Evolutionary conservation across 1,139 yeast genomes (phyloP), one percentile per base, ranked within the genome.

Genomic region (Kodamaea suecica): DNA sequence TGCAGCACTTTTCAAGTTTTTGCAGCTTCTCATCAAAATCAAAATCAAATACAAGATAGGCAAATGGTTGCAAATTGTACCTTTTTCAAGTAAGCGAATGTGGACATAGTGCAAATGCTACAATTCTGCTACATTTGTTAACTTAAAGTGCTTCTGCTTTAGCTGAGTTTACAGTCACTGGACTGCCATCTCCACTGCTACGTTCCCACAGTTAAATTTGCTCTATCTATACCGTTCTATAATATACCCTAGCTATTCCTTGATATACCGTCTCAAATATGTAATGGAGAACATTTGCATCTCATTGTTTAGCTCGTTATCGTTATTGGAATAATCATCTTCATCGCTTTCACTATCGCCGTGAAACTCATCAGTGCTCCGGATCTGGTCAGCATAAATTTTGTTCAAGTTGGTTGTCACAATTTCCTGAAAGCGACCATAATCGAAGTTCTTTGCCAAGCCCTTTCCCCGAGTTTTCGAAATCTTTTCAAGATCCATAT

Each of bases 221-320:
- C n/a, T n/a, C n/a, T n/a, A n/a, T n/a, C n/a, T n/a, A n/a, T n/a
- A n/a, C n/a, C n/a, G n/a, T n/a, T n/a, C n/a, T n/a, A n/a, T n/a
- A 19, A 19, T 6, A 19, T 19, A 19, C 9, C 21, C 21, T 23
- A 12, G 9, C 33, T 17, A 11, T 31, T 55, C 57, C 38, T 53
- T 56, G 26, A 64, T 52, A 32, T 64, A 50, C 38, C 48, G 55
- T 32, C 70, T 49, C 34, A 68, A 53, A 38, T 57, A 61, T 2
- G 57, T 49, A 19, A 57, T 29, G 1, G 66, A 53, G 37, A 63
- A 60, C 16, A 45, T 49, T 38, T 56, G 59, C 30, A 63, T 47
- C 36, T 59, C 70, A 19, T 47, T 49, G 24, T 43, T 42, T 27
- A 34, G 27, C 12, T 46, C 50, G 11, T 35, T 48, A 4, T 48